A percentile compares a stretch with the other conserved stretches of the same genome.
These are phyloP conservation scores for Rhododendron williamsianum DNA, from an alignment of 148 eudicot species.

Conservation along the genomic window DNA sequence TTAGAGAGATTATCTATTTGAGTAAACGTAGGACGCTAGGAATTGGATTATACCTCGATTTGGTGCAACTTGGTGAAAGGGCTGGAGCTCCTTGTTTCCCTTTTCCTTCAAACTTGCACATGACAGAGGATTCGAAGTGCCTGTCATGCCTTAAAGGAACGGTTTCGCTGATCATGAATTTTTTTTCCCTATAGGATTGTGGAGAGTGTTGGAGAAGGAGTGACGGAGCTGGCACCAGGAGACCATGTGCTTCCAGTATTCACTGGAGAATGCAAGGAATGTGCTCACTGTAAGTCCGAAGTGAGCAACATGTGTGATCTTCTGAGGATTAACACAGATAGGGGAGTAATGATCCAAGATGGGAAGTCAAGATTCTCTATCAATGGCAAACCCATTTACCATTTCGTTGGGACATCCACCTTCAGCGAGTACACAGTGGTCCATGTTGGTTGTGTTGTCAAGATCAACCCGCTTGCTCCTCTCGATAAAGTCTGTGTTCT, in stretches of 20 bases:
- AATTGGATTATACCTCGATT: background rate
- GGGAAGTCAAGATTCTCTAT: conserved; percentile 28
- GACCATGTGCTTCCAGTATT: conserved; percentile 39
- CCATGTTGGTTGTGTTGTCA: conserved; percentile 27
- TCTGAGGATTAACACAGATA: conserved; percentile 24
- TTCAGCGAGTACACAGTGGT: conserved; percentile 41
- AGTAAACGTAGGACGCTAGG: background rate
- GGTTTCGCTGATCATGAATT: background rate
- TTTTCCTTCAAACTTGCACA: background rate
- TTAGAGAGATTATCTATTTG: background rate
- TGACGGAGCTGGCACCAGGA: conserved; percentile 31
- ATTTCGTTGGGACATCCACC: conserved; percentile 33
- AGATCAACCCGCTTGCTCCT: conserved; percentile 29
- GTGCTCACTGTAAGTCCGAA: conserved; percentile 33
- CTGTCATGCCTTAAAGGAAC: background rate
- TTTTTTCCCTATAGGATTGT: conserved; percentile 25
- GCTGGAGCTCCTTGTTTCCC: background rate
- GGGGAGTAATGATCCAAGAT: conserved; percentile 34
- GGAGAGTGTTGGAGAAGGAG: conserved; percentile 39
- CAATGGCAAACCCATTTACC: conserved; percentile 35
- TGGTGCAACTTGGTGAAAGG: background rate
- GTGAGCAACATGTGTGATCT: conserved; percentile 37
- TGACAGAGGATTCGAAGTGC: background rate
- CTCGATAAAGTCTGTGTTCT: conserved; percentile 35
- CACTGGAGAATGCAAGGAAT: conserved; percentile 35